Evolutionary conservation across 495 filamentous ascomycete species (phyloP).

Genomic region (Aspergillus egyptiacus): DNA sequence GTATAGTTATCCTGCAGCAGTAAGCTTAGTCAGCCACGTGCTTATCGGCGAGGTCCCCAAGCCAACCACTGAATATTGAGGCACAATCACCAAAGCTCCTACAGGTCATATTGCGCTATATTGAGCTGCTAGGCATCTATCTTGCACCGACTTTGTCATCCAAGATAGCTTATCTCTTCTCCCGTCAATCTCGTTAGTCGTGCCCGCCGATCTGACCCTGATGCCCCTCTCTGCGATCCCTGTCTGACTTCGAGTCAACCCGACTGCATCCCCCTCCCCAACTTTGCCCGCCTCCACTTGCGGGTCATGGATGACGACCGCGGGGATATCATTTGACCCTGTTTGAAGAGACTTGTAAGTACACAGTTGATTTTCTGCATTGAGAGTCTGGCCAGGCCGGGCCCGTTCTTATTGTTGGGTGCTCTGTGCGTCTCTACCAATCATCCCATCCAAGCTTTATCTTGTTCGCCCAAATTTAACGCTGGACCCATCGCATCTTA

Average conservation of each 20-base stretch:
- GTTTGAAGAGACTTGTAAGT: slow-evolving; percentile 8
- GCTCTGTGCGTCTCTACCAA: not conserved
- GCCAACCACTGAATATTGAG: not conserved
- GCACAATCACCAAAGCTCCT: not conserved
- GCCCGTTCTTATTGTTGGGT: not conserved
- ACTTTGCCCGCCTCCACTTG: slow-evolving; percentile 19
- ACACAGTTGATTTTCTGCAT: not conserved
- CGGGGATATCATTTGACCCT: slow-evolving; percentile 13
- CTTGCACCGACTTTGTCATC: not conserved
- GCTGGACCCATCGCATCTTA: slow-evolving; percentile 5
- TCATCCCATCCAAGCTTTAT: not conserved
- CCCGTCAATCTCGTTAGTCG: not conserved
- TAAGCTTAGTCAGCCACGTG: not conserved
- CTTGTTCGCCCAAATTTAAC: slow-evolving; percentile 8
- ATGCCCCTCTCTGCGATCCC: not conserved
- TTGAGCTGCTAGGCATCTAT: not conserved
- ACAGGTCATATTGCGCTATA: no score
- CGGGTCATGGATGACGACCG: slow-evolving; percentile 15
- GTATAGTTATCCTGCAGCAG: no score
- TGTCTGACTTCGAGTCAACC: not conserved
- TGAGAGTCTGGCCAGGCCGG: not conserved
- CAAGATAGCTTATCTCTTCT: not conserved
- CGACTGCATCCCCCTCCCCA: slow-evolving; percentile 5
- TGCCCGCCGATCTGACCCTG: not conserved
- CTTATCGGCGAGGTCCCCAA: not conserved